Percentiles rank a stretch among this genome's conserved stretches.
Conservation (phyloP, 371 early-diverging fungal species). For the Mortierella sp. region DNA sequence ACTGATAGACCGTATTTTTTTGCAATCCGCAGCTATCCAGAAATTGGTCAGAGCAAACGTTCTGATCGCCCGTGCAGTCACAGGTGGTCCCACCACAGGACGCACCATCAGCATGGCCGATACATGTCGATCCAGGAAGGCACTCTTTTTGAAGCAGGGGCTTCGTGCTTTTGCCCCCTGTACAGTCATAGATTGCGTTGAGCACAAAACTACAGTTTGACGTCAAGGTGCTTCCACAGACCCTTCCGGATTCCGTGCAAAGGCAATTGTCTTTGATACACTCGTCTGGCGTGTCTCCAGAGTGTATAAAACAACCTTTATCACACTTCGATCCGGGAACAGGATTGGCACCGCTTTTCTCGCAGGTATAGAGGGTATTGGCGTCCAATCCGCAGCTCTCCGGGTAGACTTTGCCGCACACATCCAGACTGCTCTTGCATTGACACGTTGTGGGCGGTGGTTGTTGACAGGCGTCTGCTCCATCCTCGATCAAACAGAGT, state of each 20-base stretch:
- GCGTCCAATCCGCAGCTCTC: background rate
- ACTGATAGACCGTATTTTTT: constrained; percentile 2
- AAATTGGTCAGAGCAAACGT: constrained; percentile 8
- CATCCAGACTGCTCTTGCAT: too few relatives aligned
- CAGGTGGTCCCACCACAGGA: constrained; percentile 2
- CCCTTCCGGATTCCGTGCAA: constrained; percentile 2
- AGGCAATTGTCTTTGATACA: constrained; percentile 3
- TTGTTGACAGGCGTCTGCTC: too few relatives aligned
- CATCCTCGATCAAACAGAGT: too few relatives aligned
- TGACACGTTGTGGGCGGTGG: too few relatives aligned
- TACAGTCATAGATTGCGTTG: constrained; percentile 3
- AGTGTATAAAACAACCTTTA: background rate
- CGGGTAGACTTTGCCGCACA: background rate
- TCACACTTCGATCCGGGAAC: background rate
- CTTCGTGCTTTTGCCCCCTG: background rate
- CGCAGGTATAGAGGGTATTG: background rate
- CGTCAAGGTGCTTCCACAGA: background rate
- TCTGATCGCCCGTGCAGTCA: constrained; percentile 1
- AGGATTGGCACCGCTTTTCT: background rate
- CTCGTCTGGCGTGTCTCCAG: background rate
- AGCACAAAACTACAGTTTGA: background rate
- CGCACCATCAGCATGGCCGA: constrained; percentile 1
- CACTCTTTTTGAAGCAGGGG: background rate
- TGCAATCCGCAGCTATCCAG: constrained; percentile 1
- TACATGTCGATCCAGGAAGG: background rate